A percentile compares a stretch with the other conserved stretches of the same genome.
Evolutionary conservation across 805 yeast genomes (phyloP).

Genomic region (Yarrowia porcina): DNA sequence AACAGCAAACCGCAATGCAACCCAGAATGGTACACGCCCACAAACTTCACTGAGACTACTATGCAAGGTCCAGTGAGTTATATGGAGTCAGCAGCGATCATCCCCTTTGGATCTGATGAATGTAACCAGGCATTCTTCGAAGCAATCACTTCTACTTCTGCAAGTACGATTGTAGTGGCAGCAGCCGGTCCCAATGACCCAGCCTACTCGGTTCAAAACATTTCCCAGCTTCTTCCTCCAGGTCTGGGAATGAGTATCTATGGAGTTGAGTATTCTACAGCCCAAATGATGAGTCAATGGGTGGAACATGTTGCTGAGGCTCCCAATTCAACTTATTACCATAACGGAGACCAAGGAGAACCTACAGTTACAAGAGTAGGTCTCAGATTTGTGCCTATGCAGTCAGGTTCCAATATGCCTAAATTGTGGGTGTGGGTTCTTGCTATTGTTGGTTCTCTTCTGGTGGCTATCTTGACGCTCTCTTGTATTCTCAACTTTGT

Average conservation of each 20-base stretch:
- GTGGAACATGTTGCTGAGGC: not conserved
- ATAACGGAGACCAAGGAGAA: not conserved
- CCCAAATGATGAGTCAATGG: not conserved
- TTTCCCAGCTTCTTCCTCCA: not conserved
- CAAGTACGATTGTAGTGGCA: not conserved
- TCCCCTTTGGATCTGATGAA: constrained; percentile 5
- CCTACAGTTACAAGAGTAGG: constrained; percentile 1
- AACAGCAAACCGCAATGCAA: not conserved
- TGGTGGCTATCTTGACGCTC: not conserved
- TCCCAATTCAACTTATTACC: not conserved
- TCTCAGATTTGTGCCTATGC: not conserved
- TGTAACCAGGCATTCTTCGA: constrained; percentile 10
- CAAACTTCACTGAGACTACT: not conserved
- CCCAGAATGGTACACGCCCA: constrained; percentile 1
- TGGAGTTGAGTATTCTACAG: constrained; percentile 2
- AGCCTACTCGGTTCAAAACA: not conserved
- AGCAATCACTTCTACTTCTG: not conserved
- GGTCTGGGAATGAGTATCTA: not conserved
- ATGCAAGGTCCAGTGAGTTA: not conserved
- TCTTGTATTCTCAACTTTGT: constrained; percentile 23
- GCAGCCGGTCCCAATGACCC: not conserved
- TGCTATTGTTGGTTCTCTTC: constrained; percentile 26
- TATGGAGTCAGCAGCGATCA: not conserved
- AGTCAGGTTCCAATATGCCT: not conserved
- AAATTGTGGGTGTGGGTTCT: constrained; percentile 26